Conservation (phyloP, 2,329 filamentous ascomycete genomes). For the Ophiognomonia clavigignenti-juglandacearum region DNA sequence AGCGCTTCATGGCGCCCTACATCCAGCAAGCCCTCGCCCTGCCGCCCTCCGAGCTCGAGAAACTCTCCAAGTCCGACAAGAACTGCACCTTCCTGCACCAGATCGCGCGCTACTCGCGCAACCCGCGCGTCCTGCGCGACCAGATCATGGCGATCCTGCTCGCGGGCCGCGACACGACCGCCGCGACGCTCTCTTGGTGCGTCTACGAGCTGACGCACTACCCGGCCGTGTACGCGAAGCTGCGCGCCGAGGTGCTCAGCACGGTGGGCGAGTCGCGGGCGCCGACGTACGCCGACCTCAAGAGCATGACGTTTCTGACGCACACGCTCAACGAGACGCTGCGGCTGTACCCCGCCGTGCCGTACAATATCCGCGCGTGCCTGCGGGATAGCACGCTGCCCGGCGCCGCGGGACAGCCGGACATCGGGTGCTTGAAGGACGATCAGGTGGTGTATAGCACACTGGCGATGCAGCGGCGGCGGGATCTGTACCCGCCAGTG, state of each 20-base stretch:
- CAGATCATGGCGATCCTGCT: constrained; percentile 70
- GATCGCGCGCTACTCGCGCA: constrained; percentile 64
- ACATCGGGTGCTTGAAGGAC: constrained; percentile 21
- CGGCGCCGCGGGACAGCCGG: constrained; percentile 18
- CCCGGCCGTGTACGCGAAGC: constrained; percentile 31
- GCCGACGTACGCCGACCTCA: constrained; percentile 44
- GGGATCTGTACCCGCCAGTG: constrained; percentile 23
- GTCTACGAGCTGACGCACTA: constrained; percentile 32
- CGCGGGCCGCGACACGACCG: constrained; percentile 62
- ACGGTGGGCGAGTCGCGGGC: constrained; percentile 24
- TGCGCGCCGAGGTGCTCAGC: constrained; percentile 30
- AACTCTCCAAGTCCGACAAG: constrained; percentile 61
- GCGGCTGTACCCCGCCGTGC: constrained; percentile 24
- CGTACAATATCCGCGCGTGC: constrained; percentile 24
- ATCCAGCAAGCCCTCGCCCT: constrained; percentile 63
- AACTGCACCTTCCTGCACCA: constrained; percentile 75
- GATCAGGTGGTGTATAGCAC: constrained; percentile 23
- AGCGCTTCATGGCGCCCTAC: constrained; percentile 65
- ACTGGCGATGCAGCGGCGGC: constrained; percentile 24
- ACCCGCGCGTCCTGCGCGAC: constrained; percentile 62
- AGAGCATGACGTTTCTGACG: constrained; percentile 44
- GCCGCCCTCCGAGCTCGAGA: constrained; percentile 60
- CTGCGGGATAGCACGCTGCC: constrained; percentile 22
- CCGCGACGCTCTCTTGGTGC: constrained; percentile 36
- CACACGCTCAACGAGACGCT: constrained; percentile 37